phyloP scores from a whole-genome alignment of 2,329 filamentous ascomycete species.

The Coniella lustricola region DNA sequence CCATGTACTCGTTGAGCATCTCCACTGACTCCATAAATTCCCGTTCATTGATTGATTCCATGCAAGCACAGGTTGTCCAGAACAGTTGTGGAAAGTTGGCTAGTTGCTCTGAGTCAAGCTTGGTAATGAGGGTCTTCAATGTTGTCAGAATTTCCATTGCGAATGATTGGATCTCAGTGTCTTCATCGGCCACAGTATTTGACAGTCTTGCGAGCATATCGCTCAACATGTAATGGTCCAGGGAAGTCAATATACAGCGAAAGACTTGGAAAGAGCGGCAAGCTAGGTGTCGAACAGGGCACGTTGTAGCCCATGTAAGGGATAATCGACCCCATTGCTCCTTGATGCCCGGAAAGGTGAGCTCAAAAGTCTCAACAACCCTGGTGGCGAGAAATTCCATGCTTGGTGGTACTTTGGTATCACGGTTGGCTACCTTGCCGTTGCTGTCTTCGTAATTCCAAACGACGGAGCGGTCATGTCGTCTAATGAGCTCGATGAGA shows the following conservation, averaged over 20 bases:
- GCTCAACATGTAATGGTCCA: conserved; percentile 90
- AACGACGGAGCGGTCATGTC: conserved; percentile 74
- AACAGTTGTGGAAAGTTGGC: conserved; percentile 91
- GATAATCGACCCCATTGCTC: conserved; percentile 88
- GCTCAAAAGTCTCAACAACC: conserved; percentile 77
- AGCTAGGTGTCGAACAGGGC: conserved; percentile 87
- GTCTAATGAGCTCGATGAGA: conserved; percentile 78
- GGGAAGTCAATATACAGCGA: conserved; percentile 80
- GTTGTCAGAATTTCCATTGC: conserved; percentile 98
- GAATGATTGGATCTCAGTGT: conserved; percentile 90
- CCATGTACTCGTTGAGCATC: conserved; percentile 82
- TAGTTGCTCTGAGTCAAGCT: conserved; percentile 71
- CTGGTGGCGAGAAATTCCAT: conserved; percentile 82
- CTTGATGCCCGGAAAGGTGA: conserved; percentile 78
- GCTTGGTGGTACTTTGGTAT: conserved; percentile 73
- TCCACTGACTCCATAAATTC: conserved; percentile 88
- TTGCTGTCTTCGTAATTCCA: conserved; percentile 96
- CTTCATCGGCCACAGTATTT: conserved; percentile 94
- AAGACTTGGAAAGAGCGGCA: conserved; percentile 98
- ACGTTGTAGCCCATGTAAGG: conserved; percentile 92
- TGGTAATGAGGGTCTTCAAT: conserved; percentile 81
- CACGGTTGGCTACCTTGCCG: conserved; percentile 64
- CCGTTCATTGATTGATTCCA: conserved; percentile 93
- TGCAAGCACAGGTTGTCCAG: conserved; percentile 93
- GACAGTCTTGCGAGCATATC: conserved; percentile 94